Conservation (phyloP, 208 protist species). For the Trypanosoma boissoni region DNA sequence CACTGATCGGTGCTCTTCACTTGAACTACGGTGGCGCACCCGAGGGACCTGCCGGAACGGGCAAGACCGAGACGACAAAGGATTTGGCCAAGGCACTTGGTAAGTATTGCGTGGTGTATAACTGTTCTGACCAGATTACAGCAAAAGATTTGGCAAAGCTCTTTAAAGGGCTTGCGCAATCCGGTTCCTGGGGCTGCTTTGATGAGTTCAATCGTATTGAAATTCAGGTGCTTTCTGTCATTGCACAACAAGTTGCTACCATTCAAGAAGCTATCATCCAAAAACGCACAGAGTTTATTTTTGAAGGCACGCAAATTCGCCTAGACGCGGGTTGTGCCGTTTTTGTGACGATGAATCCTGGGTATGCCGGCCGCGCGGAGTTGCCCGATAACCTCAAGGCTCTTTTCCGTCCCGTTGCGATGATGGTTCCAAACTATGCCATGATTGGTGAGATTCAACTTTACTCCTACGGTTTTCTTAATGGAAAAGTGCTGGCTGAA, state of each 20-base stretch:
- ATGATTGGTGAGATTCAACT: conserved; percentile 98
- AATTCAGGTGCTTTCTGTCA: conserved; percentile 96
- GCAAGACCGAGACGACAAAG: conserved; percentile 99
- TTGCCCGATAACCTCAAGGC: conserved; percentile 98
- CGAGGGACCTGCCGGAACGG: conserved; percentile 96
- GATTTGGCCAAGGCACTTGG: conserved; percentile 95
- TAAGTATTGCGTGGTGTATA: conserved; percentile 98
- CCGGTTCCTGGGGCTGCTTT: conserved; percentile 96
- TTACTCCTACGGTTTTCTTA: conserved; percentile 96
- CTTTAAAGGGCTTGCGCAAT: conserved; percentile 93
- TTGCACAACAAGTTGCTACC: conserved; percentile 96
- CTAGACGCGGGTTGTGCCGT: conserved; percentile 92
- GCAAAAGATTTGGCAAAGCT: conserved; percentile 96
- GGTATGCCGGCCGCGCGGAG: conserved; percentile 96
- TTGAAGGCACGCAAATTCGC: conserved; percentile 92
- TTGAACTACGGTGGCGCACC: conserved; percentile 96
- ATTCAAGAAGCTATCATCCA: conserved; percentile 94
- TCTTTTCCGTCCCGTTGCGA: conserved; percentile 98
- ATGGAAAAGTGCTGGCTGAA: conserved; percentile 88
- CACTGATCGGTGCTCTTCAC: conserved; percentile 96
- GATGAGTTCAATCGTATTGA: conserved; percentile 98
- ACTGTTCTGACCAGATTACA: conserved; percentile 97
- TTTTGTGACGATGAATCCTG: conserved; percentile 99
- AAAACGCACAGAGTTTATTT: conserved; percentile 88
- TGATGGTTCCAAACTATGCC: conserved; percentile 98